phyloP scores from a whole-genome alignment of 2,329 filamentous ascomycete genomes.

The Apiospora koreana region DNA sequence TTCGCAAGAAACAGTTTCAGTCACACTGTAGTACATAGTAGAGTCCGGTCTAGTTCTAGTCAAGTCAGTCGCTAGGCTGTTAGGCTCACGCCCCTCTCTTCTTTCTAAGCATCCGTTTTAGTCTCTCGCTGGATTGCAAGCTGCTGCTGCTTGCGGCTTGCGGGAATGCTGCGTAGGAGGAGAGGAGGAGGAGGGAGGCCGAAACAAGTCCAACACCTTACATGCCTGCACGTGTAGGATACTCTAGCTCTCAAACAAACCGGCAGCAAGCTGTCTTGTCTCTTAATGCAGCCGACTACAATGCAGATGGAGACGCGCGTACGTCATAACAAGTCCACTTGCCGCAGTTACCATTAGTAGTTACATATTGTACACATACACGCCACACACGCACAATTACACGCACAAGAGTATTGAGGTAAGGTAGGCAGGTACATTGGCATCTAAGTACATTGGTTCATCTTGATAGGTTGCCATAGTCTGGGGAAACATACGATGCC shows the following conservation, averaged over 20 bases:
- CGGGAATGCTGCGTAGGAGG: conserved; percentile 7
- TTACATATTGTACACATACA: not conserved
- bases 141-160: not conserved
- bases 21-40: not conserved
- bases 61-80: not conserved
- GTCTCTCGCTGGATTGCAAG: not conserved
- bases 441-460: too few relatives aligned
- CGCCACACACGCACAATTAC: too few relatives aligned
- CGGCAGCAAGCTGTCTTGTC: conserved; percentile 3
- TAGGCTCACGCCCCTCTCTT: not conserved
- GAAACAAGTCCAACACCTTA: conserved; percentile 12
- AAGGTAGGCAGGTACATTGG: too few relatives aligned
- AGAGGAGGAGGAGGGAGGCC: not conserved
- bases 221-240: conserved; percentile 7
- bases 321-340: conserved; percentile 7
- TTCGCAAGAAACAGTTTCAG: not conserved
- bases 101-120: too few relatives aligned
- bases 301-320: conserved; percentile 2
- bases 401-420: not conserved
- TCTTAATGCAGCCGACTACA: not conserved
- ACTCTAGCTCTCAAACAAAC: conserved; percentile 6
- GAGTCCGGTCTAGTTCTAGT: not conserved
- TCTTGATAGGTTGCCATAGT: not conserved
- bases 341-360: conserved; percentile 1
- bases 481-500: conserved; percentile 5